Evolutionary conservation across 2,329 filamentous ascomycete genomes (phyloP), one percentile per base, ranked within the genome.

Genomic region (Ophiosphaerella narmari): DNA sequence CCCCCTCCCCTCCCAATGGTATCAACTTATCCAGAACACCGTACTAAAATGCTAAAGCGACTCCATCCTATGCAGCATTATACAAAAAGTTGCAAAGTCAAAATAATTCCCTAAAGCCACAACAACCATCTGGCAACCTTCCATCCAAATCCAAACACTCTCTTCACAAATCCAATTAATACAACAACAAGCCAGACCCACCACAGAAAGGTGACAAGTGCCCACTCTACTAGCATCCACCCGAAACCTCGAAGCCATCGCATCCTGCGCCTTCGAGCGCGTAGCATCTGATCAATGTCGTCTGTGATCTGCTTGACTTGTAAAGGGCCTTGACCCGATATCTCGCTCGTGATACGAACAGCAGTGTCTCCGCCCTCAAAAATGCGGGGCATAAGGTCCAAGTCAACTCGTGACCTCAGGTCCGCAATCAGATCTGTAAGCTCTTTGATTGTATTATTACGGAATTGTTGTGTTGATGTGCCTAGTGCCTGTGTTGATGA

Each of bases 141-240:
- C 42, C 85, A 76, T 0, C 84, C 66, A 2, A 85, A 86, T 39
- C 82, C 82, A 38, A 87, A 81, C 1, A 88, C 61, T 9, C 86
- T 85, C 52, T 86, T 77, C 32, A 89, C 75, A 12, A 89, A 72
- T 52, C 90, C 83, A 43, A 88, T 78, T 21, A 93, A 78, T 70
- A 91, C 89, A 21, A 97, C 92, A 31, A 96, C 78, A 51, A 95
- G 84, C 91, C 93, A 97, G 13, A 95, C 86, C 74, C 88, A 91
- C 91, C 94, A 97, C 86, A 97, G 90, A 61, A 95, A 83, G 4
- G 89, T 89, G 34, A 97, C 85, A 14, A 97, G 81, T 42, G 85
- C 77, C 91, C 91, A 97, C 77, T 97, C 93, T 13, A 97, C 83
- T 16, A 87, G 75, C 46, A 91, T 85, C 82, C 91, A 97, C 12